Evolutionary conservation across 164 flowering plant genomes (phyloP), one percentile per base, ranked within the genome.

Genomic region (Umbellularia californica): DNA sequence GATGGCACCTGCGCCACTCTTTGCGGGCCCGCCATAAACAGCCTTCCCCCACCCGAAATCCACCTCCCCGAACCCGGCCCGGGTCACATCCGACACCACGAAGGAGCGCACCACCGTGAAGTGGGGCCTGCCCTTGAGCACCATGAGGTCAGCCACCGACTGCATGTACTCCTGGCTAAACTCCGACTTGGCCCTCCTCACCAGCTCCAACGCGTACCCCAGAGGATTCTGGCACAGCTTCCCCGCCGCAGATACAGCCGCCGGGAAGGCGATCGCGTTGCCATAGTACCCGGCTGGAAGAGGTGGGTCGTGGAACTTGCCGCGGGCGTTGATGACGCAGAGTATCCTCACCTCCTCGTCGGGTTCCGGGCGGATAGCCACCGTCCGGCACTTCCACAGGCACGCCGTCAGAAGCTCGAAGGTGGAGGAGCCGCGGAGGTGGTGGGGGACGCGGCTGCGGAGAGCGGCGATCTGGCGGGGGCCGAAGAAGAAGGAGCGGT

Each of bases 21-120:
- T 86, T 12, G 88, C 88, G 0, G 83, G 81, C 3, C 90, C 94
- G 3, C 85, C 88, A 70, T 83, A 87, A 3, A 35, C 82, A 0
- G 88, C 58, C 58, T 75, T 79, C 0, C 92, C 94, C 91, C 91
- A 88, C 58, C 94, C 92, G 33, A 86, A 84, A 25, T 90, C 90
- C 22, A 86, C 78, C 1, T 86, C 82, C 10, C 65, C 80, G 30
- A 90, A 85, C 60, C 90, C 86, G 1, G 83, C 82, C 1, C 83
- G 83, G 1, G 82, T 83, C 64, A 83, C 76, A 62, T 89, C 91
- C 1, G 90, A 83, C 6, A 90, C 88, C 0, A 82, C 17, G 52
- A 24, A 87, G 2, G 75, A 66, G 33, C 87, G 24, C 22, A 77
- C 85, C 76, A 79, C 78, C 0, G 84, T 52, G 14, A 74, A 71